Base-by-base conservation (phyloP, 2,329 filamentous ascomycete genomes). In the Colletotrichum navitas region DNA sequence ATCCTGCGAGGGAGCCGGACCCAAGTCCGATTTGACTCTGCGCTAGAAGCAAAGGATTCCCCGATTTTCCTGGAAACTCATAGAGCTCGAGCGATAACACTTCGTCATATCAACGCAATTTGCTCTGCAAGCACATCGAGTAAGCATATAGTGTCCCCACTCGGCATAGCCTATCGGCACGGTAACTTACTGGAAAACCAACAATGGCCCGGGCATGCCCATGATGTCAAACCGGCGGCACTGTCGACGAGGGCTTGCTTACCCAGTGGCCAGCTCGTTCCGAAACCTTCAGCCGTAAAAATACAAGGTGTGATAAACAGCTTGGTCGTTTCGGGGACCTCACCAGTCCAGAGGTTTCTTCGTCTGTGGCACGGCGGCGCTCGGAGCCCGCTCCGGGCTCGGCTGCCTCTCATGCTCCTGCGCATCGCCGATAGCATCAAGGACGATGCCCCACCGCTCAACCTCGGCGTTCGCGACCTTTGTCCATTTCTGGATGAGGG, bases 401-500 rank as follows among this genome's bases (percentile, higher is more conserved):
- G 49, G 79, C 76, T 64, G 75, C 51, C 54, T 54, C 55, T 74
- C 71, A 63, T 83, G 81, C 64, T 81, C 77, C 11, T 79, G 78
- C 74, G 83, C 71, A n/a, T 68, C 71, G 49, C 66, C 73, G 47
- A 74, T 68, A 21, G 83, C 72, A 6, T 74, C 70, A 45, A 75
- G 71, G 43, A 82, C 74, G 71, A 84, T 80, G 52, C 76, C 76
- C 82, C 81, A 83, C 58, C 74, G 39, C 52, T 66, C 67, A 24
- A 80, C 64, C 71, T 81, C 79, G 61, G 76, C 75, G 21, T 81
- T 78, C 34, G 80, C 76, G 29, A 79, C 47, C 60, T 56, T 58
- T 43, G 83, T 83, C 93, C 93, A 95, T 78, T 86, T 90, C 69
- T 75, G 80, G 49, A 94, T 78, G 61, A 94, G 74, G 47, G 93